Evolutionary conservation across 164 flowering plant genomes (phyloP).

Genomic region (Nymphaea thermarum): DNA sequence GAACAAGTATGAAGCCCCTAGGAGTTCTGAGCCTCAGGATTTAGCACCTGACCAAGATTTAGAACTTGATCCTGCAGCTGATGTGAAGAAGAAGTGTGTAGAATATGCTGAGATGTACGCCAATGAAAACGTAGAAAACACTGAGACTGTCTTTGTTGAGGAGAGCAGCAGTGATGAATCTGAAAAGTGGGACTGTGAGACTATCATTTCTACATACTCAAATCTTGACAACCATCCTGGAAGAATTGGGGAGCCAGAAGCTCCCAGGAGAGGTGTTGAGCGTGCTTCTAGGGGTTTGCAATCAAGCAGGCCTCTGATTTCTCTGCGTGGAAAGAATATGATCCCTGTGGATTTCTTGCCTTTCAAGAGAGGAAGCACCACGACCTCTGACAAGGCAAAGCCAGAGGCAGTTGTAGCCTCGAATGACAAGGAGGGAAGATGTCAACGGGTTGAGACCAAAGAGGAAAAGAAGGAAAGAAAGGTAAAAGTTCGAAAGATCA

Average conservation of each 20-base stretch:
- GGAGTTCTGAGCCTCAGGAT: neutral
- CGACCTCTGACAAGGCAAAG: constrained; percentile 28
- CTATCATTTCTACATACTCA: constrained; percentile 76
- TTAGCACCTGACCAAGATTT: constrained; percentile 21
- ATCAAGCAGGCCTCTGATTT: constrained; percentile 25
- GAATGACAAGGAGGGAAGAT: constrained; percentile 34
- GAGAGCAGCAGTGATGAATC: constrained; percentile 74
- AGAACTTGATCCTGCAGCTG: constrained; percentile 29
- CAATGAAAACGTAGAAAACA: constrained; percentile 28
- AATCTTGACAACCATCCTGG: constrained; percentile 96
- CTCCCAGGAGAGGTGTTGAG: constrained; percentile 41
- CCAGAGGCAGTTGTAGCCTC: constrained; percentile 6
- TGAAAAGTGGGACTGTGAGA: constrained; percentile 87
- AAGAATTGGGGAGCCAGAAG: constrained; percentile 58
- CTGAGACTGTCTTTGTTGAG: constrained; percentile 30
- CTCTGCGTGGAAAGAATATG: constrained; percentile 70
- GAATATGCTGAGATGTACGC: constrained; percentile 77
- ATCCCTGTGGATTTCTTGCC: constrained; percentile 80
- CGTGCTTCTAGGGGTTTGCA: constrained; percentile 23
- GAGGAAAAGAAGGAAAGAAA: constrained; percentile 94
- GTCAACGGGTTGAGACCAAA: constrained; percentile 59
- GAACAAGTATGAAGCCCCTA: constrained; percentile 41
- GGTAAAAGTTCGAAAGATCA: constrained; percentile 27
- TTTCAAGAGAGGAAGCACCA: constrained; percentile 14
- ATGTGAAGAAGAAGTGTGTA: constrained; percentile 43